These are phyloP conservation scores for Penicillium olsonii DNA, from an alignment of 2,329 filamentous ascomycete genomes.

Conservation along the genomic window DNA sequence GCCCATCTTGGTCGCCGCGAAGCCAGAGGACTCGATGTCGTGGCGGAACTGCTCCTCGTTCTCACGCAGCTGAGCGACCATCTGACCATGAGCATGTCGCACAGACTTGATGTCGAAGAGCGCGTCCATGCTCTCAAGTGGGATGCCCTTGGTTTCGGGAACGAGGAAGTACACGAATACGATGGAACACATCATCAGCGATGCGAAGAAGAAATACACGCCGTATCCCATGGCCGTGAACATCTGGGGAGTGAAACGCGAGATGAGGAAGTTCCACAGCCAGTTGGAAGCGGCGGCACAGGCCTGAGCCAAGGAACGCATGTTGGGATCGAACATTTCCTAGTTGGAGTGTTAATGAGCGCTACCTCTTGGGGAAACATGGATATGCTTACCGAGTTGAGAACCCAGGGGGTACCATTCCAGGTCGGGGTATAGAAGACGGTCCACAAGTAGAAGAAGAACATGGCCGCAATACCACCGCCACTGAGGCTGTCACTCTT, in stretches of 20 bases:
- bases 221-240: conserved; percentile 54
- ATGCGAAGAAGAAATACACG: conserved; percentile 68
- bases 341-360: conserved; percentile 17
- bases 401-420: conserved; percentile 76
- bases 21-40: conserved; percentile 22
- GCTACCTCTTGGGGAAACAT: not conserved
- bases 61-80: conserved; percentile 35
- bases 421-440: conserved; percentile 72
- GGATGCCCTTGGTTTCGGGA: conserved; percentile 66
- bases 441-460: conserved; percentile 76
- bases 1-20: conserved; percentile 16
- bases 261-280: conserved; percentile 43
- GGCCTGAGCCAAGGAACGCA: conserved; percentile 70
- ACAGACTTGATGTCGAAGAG: conserved; percentile 53
- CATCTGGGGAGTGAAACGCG: conserved; percentile 46
- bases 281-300: conserved; percentile 54
- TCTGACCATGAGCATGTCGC: conserved; percentile 36
- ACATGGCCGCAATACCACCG: conserved; percentile 49
- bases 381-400: conserved; percentile 55
- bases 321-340: conserved; percentile 73
- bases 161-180: conserved; percentile 63
- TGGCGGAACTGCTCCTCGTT: conserved; percentile 39
- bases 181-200: conserved; percentile 59
- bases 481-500: conserved; percentile 25
- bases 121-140: conserved; percentile 64